Evolutionary conservation across 2,329 filamentous ascomycete genomes (phyloP), one percentile per base, ranked within the genome.

Genomic region (Botrytis byssoidea): DNA sequence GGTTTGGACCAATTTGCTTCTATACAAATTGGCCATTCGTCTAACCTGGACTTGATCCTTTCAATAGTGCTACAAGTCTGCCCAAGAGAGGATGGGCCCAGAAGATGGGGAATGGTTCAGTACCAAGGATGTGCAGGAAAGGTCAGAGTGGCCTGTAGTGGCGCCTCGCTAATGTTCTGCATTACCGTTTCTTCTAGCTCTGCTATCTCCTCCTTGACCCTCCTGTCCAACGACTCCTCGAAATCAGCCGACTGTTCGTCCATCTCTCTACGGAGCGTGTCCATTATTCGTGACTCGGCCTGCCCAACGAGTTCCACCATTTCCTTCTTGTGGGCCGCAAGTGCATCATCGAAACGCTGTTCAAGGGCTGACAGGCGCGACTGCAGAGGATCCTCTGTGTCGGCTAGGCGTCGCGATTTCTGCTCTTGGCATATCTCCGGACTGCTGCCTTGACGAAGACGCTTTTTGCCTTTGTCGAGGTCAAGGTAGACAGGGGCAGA

Each of bases 151-250:
- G 63, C 63, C 40, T 65, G 40, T 65, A 65, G 63, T 65, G 35
- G 63, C 63, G 63, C 63, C 63, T 65, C 63, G 40, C 63, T 65
- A 65, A 65, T 65, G 40, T 65, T 65, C 63, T 18, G 63, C 63
- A 65, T 65, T 14, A 65, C 40, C 12, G 63, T 65, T 10, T 65
- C 63, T 65, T 65, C 63, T 14, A 65, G 63, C 63, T 65, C 63
- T 65, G 14, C 63, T 32, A 65, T 65, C n/a, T 65, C 63, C 40
- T 65, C 63, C 40, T 65, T 65, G 63, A 65, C 40, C 40, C 40
- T 65, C 63, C 25, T 65, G 37, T 65, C 63, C 40, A 42, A 65
- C 40, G 40, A 65, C 63, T 65, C 40, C 63, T 65, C 40, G 40
- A 65, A 65, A 22, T 65, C 63, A 65, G 63, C 63, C 40, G 25